Evolutionary conservation across 805 yeast genomes (phyloP), one percentile per base, ranked within the genome.

Genomic region (Candida tibetensis): DNA sequence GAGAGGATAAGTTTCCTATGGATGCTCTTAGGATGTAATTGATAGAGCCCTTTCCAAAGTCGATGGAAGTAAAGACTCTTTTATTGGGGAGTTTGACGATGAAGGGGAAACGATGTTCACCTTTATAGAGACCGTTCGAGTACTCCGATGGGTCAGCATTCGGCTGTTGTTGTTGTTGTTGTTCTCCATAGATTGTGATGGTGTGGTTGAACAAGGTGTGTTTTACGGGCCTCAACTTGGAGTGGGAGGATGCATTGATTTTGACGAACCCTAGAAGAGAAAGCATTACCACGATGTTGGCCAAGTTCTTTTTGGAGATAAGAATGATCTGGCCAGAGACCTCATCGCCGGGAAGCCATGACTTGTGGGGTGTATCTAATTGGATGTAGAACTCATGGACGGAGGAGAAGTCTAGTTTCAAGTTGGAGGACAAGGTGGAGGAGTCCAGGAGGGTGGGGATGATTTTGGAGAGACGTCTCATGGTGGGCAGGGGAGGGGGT

Each of bases 61-160:
- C 81, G 17, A 89, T 74, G 35, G 88, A 79, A 16, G 93, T 84
- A 58, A 71, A 82, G 3, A 86, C 73, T 46, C 84, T 76, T 46
- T 77, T 79, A 48, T 72, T 74, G 1, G 96, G 96, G n/a, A 89
- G 69, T 48, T 78, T 82, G 30, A 89, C 85, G 33, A 83, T 77
- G 54, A 89, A 90, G 15, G 95, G 95, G 55, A 90, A 89, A 25
- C 86, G 64, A 60, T 89, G 96, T 53, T 85, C 91, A 29, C 96
- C 96, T 51, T 79, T 78, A 14, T 79, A 74, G n/a, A 85, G 57
- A 0, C 85, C 85, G 41, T 60, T 67, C 12, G 55, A 34, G 38
- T 60, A 58, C 25, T 42, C 47, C 5, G 26, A 40, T 15, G 23
- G 33, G 9, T 17, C 14, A 2, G 39, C 28, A 25, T 34, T 15